phyloP scores from a whole-genome alignment of 116 monocot genomes.

The Cymodocea nodosa region DNA sequence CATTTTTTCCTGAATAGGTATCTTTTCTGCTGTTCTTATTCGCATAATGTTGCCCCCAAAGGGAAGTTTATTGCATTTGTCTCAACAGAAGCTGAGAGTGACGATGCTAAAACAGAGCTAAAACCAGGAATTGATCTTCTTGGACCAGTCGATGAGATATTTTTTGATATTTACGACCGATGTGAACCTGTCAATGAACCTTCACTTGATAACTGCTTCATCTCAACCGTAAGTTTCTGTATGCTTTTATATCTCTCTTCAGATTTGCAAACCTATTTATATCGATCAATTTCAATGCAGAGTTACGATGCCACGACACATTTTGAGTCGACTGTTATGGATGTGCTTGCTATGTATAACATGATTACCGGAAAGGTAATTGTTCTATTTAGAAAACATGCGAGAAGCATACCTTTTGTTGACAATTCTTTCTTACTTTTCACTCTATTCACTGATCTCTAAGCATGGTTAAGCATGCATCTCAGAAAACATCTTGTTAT shows the following conservation, averaged over 20 bases:
- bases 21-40: slow-evolving; percentile 85
- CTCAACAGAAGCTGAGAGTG: slow-evolving; percentile 75
- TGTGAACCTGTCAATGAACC: slow-evolving; percentile 70
- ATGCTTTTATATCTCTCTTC: neutral
- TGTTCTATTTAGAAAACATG: neutral
- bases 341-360: slow-evolving; percentile 69
- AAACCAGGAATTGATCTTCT: slow-evolving; percentile 79
- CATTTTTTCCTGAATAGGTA: slow-evolving; percentile 33
- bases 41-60: slow-evolving; percentile 74
- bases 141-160: slow-evolving; percentile 76
- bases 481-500: neutral
- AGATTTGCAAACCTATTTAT: too few species aligned
- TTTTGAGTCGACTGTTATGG: slow-evolving; percentile 67
- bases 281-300: neutral
- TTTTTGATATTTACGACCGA: slow-evolving; percentile 79
- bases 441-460: too few species aligned
- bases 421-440: too few species aligned
- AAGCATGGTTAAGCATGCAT: too few species aligned
- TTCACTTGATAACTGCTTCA: slow-evolving; percentile 70
- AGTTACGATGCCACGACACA: slow-evolving; percentile 47
- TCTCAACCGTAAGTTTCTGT: slow-evolving; percentile 54
- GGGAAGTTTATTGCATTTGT: slow-evolving; percentile 94
- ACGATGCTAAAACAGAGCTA: slow-evolving; percentile 53
- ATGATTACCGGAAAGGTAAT: slow-evolving; percentile 78
- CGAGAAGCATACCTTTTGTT: too few species aligned